Conservation (phyloP, 2,329 filamentous ascomycete species). For the Simplicillium sp. region DNA sequence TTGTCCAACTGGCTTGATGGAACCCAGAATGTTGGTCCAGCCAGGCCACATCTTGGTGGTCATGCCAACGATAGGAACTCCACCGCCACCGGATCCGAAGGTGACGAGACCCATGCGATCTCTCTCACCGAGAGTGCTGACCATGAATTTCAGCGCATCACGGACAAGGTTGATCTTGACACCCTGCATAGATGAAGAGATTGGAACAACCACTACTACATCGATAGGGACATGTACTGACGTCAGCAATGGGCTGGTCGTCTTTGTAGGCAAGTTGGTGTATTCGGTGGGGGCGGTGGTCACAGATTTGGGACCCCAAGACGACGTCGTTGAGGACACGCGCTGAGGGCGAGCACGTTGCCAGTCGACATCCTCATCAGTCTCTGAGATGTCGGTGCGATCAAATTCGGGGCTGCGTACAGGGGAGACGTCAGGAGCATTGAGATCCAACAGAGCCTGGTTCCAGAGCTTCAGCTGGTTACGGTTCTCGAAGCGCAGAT, state of each 20-base stretch:
- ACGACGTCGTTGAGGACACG: conserved; percentile 73
- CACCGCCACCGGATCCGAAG: conserved; percentile 88
- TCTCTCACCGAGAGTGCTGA: conserved; percentile 78
- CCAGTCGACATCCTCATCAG: conserved; percentile 76
- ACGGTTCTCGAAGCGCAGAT: conserved; percentile 77
- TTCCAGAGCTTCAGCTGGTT: conserved; percentile 86
- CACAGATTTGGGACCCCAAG: conserved; percentile 72
- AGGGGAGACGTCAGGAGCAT: conserved; percentile 56
- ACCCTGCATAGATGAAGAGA: conserved; percentile 98
- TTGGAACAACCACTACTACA: conserved; percentile 90
- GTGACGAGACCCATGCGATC: conserved; percentile 97
- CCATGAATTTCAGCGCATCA: conserved; percentile 86
- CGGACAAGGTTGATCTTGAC: conserved; percentile 92
- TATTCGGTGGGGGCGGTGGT: conserved; percentile 91
- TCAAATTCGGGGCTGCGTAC: conserved; percentile 70
- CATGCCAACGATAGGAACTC: conserved; percentile 95
- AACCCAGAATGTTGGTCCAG: conserved; percentile 77
- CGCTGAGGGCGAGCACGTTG: conserved; percentile 57
- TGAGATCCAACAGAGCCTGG: conserved; percentile 74
- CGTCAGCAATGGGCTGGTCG: conserved; percentile 23
- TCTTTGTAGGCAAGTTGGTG: conserved; percentile 56
- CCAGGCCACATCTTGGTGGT: conserved; percentile 90
- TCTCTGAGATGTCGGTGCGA: conserved; percentile 65
- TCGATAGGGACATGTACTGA: conserved; percentile 85
- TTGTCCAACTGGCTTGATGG: conserved; percentile 87